Conservation (phyloP, 2,329 filamentous ascomycete genomes). For the Pseudogymnoascus sp. region DNA sequence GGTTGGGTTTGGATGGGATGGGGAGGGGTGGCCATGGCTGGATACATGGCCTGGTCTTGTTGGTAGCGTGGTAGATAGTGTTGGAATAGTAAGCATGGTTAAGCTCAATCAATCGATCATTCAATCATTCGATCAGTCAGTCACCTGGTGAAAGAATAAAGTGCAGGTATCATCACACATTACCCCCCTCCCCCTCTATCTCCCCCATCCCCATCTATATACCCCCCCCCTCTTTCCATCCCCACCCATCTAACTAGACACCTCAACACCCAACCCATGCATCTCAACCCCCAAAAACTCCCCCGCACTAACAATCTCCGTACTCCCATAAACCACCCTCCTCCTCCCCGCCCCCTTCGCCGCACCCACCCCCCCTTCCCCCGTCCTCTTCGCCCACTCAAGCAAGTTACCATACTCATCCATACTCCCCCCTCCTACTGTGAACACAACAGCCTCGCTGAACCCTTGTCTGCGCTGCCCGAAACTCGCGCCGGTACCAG, state of each 20-base stretch:
- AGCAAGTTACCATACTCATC: constrained; percentile 97
- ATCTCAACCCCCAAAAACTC: constrained; percentile 59
- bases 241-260: background rate
- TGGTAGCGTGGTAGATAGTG: background rate
- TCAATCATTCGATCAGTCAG: background rate
- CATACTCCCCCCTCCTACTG: constrained; percentile 93
- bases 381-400: constrained; percentile 83
- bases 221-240: background rate
- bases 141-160: background rate
- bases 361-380: constrained; percentile 32
- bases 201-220: background rate
- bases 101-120: background rate
- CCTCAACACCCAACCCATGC: constrained; percentile 51
- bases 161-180: background rate
- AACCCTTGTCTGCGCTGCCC: constrained; percentile 86
- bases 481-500: constrained; percentile 68
- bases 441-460: constrained; percentile 86
- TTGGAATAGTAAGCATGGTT: background rate
- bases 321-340: constrained; percentile 89
- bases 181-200: background rate
- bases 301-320: constrained; percentile 64
- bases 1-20: background rate
- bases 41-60: background rate
- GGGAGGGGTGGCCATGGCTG: background rate
- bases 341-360: constrained; percentile 56